These are phyloP conservation scores for Fusarium subtropicale DNA, from an alignment of 2,329 filamentous ascomycete genomes.

Conservation along the genomic window DNA sequence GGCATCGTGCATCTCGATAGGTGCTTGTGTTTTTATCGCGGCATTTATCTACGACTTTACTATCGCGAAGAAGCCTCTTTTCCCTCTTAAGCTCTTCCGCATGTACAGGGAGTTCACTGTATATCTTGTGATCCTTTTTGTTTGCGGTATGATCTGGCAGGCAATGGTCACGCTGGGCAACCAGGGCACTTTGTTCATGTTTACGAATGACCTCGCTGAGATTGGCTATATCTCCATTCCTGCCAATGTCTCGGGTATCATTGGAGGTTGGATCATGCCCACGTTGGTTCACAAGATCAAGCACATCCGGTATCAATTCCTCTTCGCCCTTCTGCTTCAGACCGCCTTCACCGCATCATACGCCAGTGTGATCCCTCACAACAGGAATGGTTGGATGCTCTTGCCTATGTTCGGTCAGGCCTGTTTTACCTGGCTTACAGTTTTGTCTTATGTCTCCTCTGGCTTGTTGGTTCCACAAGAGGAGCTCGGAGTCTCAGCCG, in stretches of 20 bases:
- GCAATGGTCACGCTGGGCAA: neutral
- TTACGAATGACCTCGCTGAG: conserved; percentile 8
- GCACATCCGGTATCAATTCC: conserved; percentile 19
- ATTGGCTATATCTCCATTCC: conserved; percentile 14
- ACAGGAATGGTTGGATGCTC: conserved; percentile 4
- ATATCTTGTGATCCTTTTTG: conserved; percentile 9
- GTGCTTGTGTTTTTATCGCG: conserved; percentile 10
- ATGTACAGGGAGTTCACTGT: conserved; percentile 21
- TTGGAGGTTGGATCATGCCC: conserved; percentile 22
- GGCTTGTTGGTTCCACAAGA: conserved; percentile 12
- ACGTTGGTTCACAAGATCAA: conserved; percentile 20
- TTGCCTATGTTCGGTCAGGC: conserved; percentile 18
- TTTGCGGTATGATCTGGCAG: conserved; percentile 21
- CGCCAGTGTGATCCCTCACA: conserved; percentile 8
- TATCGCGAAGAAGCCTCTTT: conserved; percentile 1
- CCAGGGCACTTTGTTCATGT: conserved; percentile 18
- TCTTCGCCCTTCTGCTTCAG: conserved; percentile 9
- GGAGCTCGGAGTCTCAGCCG: conserved; percentile 11
- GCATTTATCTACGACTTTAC: conserved; percentile 21
- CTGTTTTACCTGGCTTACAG: conserved; percentile 17
- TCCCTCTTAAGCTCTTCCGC: conserved; percentile 6
- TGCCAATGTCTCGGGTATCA: conserved; percentile 1
- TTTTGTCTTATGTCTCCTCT: conserved; percentile 14
- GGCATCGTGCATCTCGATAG: conserved; percentile 2
- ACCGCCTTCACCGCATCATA: conserved; percentile 14